phyloP scores from a whole-genome alignment of 495 filamentous ascomycete species.

The Aspergillus indologenus region DNA sequence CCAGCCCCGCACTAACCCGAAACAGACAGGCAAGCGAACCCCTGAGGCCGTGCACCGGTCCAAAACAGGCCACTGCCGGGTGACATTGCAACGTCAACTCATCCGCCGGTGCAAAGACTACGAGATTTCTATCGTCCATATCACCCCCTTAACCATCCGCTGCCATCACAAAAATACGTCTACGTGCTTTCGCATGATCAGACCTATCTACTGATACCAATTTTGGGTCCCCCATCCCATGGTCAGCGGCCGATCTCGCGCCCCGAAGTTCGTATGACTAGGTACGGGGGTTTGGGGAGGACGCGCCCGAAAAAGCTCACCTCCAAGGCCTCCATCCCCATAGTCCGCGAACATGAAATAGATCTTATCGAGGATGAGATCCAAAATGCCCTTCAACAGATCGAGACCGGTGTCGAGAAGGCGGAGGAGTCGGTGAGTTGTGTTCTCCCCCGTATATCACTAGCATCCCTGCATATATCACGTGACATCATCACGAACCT shows the following conservation, averaged over 20 bases:
- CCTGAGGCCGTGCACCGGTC: conserved; percentile 48
- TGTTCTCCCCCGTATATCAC: conserved; percentile 33
- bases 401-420: conserved; percentile 96
- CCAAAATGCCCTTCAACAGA: conserved; percentile 65
- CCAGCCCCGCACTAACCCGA: conserved; percentile 48
- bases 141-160: conserved; percentile 43
- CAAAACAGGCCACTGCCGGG: conserved; percentile 44
- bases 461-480: conserved; percentile 46
- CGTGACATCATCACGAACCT: conserved; percentile 48
- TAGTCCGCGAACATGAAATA: conserved; percentile 86
- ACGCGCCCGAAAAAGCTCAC: conserved; percentile 86
- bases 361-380: conserved; percentile 69
- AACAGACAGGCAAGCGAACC: conserved; percentile 45
- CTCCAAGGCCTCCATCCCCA: conserved; percentile 77
- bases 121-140: conserved; percentile 57
- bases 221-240: conserved; percentile 43
- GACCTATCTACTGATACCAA: conserved; percentile 41
- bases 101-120: conserved; percentile 45
- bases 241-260: conserved; percentile 45
- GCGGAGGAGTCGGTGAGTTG: conserved; percentile 91
- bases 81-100: conserved; percentile 64
- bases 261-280: conserved; percentile 64
- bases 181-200: conserved; percentile 54
- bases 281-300: conserved; percentile 55
- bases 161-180: conserved; percentile 56